A percentile compares a stretch with the other conserved stretches of the same genome.
These are phyloP conservation scores for Chytridium lagenaria DNA, from an alignment of 371 early-diverging fungal genomes.

Conservation along the genomic window DNA sequence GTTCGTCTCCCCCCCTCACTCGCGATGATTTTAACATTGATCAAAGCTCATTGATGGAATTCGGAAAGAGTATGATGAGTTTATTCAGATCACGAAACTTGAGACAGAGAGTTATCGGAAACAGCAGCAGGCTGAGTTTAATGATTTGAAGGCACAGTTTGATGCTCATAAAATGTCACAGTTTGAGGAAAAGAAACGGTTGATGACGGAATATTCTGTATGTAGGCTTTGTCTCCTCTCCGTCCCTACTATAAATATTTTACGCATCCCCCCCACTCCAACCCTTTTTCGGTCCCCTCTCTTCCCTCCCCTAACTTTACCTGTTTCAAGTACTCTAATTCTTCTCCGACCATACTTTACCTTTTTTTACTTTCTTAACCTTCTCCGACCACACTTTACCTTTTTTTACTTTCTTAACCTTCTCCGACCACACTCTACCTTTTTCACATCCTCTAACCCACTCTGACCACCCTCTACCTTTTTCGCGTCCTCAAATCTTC, in stretches of 20 bases:
- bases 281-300: too few relatives aligned
- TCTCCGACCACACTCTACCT: too few relatives aligned
- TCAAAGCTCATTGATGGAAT: slow-evolving; percentile 57
- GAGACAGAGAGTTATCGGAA: slow-evolving; percentile 56
- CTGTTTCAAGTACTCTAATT: too few relatives aligned
- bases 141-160: slow-evolving; percentile 48
- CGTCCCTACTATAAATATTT: too few relatives aligned
- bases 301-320: too few relatives aligned
- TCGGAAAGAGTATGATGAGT: slow-evolving; percentile 63
- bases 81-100: slow-evolving; percentile 58
- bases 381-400: too few relatives aligned
- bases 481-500: too few relatives aligned
- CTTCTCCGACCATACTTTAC: too few relatives aligned
- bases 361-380: too few relatives aligned
- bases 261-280: too few relatives aligned
- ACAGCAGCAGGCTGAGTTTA: slow-evolving; percentile 53
- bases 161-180: slow-evolving; percentile 52
- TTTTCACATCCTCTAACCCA: neutral
- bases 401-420: too few relatives aligned
- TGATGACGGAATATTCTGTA: slow-evolving; percentile 57
- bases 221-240: neutral
- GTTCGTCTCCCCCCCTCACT: neutral
- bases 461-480: neutral
- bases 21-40: slow-evolving; percentile 4
- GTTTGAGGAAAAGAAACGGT: slow-evolving; percentile 57